These are phyloP conservation scores for Monoraphidium neglectum DNA, from an alignment of 139 green algal genomes.

Conservation along the genomic window DNA sequence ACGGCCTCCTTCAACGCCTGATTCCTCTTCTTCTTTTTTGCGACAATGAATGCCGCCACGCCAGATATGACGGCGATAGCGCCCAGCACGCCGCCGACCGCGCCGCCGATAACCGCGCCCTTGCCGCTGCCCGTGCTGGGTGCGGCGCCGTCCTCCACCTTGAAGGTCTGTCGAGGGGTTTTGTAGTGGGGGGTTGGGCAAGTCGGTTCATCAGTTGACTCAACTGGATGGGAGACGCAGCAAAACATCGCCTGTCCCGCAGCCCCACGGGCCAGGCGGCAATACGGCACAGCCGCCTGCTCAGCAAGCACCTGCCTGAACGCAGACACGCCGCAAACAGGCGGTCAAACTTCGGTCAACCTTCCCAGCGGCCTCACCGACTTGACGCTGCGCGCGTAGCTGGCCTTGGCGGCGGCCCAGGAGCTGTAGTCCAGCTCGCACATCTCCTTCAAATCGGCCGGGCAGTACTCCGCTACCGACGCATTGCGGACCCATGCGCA, in stretches of 20 bases:
- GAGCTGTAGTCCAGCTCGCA: constrained; percentile 20
- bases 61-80: constrained; percentile 7
- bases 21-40: constrained; percentile 3
- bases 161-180: background rate
- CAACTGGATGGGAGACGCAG: no score
- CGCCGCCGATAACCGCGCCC: constrained; percentile 6
- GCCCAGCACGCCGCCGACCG: constrained; percentile 18
- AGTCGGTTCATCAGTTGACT: no score
- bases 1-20: background rate
- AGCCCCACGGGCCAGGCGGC: no score
- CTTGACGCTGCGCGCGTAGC: constrained; percentile 6
- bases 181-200: constrained; percentile 18
- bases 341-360: no score
- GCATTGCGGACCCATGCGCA: constrained; percentile 28
- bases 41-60: constrained; percentile 20
- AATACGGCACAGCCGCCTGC: no score
- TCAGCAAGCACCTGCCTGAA: no score
- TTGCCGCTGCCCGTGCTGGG: background rate
- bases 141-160: background rate
- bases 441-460: constrained; percentile 7
- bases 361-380: no score
- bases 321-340: no score
- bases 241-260: no score
- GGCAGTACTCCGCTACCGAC: background rate
- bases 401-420: background rate